Percentiles rank a stretch among this genome's conserved stretches.
Conservation (phyloP, 2,329 filamentous ascomycete genomes). For the Magnaporthiopsis incrustans region DNA sequence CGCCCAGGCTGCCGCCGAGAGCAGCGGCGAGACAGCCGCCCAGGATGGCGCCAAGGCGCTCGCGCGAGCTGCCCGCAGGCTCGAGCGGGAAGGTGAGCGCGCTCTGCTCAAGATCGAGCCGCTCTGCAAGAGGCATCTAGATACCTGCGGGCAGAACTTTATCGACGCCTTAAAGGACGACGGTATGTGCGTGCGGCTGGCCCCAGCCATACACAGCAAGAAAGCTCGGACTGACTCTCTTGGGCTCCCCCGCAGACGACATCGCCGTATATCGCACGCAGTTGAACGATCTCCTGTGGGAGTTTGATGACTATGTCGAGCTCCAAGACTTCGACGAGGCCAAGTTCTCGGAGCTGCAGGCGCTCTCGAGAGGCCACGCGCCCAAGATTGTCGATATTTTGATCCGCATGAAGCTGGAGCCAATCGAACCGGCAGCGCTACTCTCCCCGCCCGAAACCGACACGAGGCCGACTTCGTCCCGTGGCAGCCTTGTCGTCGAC, state of each 20-base stretch:
- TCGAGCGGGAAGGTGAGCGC: conserved; percentile 29
- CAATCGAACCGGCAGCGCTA: conserved; percentile 11
- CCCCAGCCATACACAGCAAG: background rate
- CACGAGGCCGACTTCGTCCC: conserved; percentile 1
- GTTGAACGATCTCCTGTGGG: conserved; percentile 44
- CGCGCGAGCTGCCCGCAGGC: conserved; percentile 35
- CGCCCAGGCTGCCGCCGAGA: conserved; percentile 25
- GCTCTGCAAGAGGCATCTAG: conserved; percentile 37
- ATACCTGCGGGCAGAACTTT: conserved; percentile 42
- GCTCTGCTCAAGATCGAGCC: conserved; percentile 40
- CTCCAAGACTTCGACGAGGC: conserved; percentile 40
- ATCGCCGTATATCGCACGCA: conserved; percentile 39
- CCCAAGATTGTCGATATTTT: conserved; percentile 42
- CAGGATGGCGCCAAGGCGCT: conserved; percentile 27
- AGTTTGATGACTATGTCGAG: conserved; percentile 48
- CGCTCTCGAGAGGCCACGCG: conserved; percentile 38
- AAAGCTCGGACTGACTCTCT: background rate
- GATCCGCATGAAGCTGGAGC: conserved; percentile 44
- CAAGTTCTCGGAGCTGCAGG: conserved; percentile 41
- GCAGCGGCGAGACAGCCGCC: background rate
- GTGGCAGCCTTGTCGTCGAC: conserved; percentile 3
- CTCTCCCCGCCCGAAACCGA: conserved; percentile 7
- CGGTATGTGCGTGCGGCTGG: conserved; percentile 27
- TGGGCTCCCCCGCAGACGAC: conserved; percentile 29
- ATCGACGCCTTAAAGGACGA: conserved; percentile 44